Evolutionary conservation across 1,139 yeast species (phyloP), one percentile per base, ranked within the genome.

Genomic region (Geotrichum siamense): DNA sequence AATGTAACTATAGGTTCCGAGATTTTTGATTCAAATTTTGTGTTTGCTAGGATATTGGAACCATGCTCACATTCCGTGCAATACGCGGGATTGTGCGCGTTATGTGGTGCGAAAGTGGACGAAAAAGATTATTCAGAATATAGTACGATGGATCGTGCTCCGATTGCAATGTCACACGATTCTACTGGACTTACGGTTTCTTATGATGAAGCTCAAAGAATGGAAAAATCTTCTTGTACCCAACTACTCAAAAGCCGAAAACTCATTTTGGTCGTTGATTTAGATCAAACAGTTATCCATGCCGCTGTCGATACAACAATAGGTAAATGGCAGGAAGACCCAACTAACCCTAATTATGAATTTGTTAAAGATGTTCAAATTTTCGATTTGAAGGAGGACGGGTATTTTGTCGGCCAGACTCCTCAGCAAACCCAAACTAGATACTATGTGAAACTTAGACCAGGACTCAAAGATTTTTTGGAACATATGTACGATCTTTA

Each of bases 251-350:
- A 70, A 23, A 84, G 79, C 47, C 68, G 73, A 49, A 86, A 84
- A 58, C 71, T 91, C 53, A 87, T 91, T 34, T 70, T 91, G 48
- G 98, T 91, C 40, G 99, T 91, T 10, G 99, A 91, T 68, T 71
- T 91, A 51, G 99, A 91, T 66, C 98, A 93, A 63, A 93, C 98
- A 0, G 94, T 91, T 5, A 91, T 91, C 31, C 99, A 91, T 60
- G 96, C 97, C 31, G 91, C 97, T 3, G 96, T 89, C 20, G 98
- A 91, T 60, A 96, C 97, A 1, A 87, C 96, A 0, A 94, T 91
- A 30, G 94, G 94, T 1, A 95, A 86, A 59, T 91, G 98, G 98
- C 89, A 85, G 71, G 72, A 72, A 49, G 96, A 91, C 56, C 82
- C 89, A 2, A 61, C 71, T 3, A 85, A 86, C 56, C 95, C 96